Percentiles rank a stretch among this genome's conserved stretches.
phyloP scores from a whole-genome alignment of 257 asterid genomes.

The Ilex aquifolium region DNA sequence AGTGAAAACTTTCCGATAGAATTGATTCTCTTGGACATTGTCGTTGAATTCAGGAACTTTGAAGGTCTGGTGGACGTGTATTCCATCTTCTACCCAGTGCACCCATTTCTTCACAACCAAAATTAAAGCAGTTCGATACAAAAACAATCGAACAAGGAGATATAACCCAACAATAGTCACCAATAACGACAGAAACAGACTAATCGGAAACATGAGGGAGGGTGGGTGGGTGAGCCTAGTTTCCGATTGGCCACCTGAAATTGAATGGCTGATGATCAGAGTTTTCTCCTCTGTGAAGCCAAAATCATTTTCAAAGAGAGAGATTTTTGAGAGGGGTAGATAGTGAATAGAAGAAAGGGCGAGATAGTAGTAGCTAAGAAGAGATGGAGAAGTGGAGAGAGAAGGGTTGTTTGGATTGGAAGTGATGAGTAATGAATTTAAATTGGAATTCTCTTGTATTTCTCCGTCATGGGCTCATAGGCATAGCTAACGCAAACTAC shows the following conservation, averaged over 20 bases:
- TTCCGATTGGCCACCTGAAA: neutral
- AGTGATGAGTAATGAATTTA: too few relatives aligned
- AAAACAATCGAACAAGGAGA: slow-evolving; percentile 38
- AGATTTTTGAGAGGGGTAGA: neutral
- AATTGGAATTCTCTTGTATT: too few relatives aligned
- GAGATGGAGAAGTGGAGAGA: too few relatives aligned
- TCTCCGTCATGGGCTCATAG: too few relatives aligned
- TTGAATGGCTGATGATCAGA: neutral
- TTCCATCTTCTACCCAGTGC: slow-evolving; percentile 48
- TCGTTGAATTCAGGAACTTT: slow-evolving; percentile 57
- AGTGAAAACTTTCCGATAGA: slow-evolving; percentile 42
- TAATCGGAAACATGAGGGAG: slow-evolving; percentile 30
- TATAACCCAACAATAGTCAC: slow-evolving; percentile 11
- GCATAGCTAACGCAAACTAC: neutral
- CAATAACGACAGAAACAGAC: slow-evolving; percentile 19
- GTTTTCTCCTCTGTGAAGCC: neutral
- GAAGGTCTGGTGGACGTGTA: slow-evolving; percentile 63
- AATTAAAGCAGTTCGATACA: slow-evolving; percentile 67
- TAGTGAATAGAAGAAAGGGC: neutral
- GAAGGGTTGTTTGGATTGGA: too few relatives aligned
- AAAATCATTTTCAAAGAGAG: neutral
- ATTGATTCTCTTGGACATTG: slow-evolving; percentile 41
- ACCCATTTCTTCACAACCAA: slow-evolving; percentile 37
- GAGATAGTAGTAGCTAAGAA: too few relatives aligned
- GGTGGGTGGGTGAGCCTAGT: too few relatives aligned